phyloP scores from a whole-genome alignment of 768 basidiomycete genomes.

The Lyophyllum shimeji region DNA sequence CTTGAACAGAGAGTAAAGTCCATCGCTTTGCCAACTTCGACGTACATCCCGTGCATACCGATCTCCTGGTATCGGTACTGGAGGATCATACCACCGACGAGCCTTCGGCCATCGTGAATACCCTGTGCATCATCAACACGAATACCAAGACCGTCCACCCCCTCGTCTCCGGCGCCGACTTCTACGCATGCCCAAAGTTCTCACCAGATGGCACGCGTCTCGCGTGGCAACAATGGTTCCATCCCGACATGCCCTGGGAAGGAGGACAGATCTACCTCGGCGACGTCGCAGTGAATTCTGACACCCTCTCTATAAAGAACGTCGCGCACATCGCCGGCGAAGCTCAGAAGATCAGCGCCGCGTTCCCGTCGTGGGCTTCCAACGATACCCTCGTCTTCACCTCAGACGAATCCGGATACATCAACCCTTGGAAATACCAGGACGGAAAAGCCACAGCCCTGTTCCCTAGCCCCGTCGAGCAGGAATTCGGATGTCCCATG shows the following conservation, averaged over 20 bases:
- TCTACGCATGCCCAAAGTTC: slow-evolving; percentile 56
- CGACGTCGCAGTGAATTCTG: slow-evolving; percentile 31
- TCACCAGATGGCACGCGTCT: slow-evolving; percentile 22
- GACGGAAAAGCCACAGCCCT: slow-evolving; percentile 34
- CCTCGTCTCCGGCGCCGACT: slow-evolving; percentile 61
- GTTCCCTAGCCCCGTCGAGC: slow-evolving; percentile 39
- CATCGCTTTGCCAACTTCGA: slow-evolving; percentile 66
- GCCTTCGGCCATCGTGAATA: slow-evolving; percentile 54
- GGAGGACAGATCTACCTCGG: slow-evolving; percentile 38
- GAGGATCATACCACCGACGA: slow-evolving; percentile 68
- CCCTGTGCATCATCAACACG: slow-evolving; percentile 57
- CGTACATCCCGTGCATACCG: slow-evolving; percentile 50
- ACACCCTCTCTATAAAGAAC: slow-evolving; percentile 33
- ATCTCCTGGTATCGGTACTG: slow-evolving; percentile 59
- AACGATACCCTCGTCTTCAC: slow-evolving; percentile 61
- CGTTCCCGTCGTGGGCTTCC: slow-evolving; percentile 60
- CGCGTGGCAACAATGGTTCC: slow-evolving; percentile 26
- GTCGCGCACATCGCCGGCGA: slow-evolving; percentile 50
- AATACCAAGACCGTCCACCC: slow-evolving; percentile 39
- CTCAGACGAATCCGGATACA: slow-evolving; percentile 62
- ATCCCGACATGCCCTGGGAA: slow-evolving; percentile 30
- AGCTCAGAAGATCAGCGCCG: slow-evolving; percentile 47
- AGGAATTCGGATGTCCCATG: slow-evolving; percentile 59
- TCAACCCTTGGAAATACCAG: slow-evolving; percentile 61
- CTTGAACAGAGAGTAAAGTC: slow-evolving; percentile 40